Percentiles rank a stretch among this genome's conserved stretches.
Evolutionary conservation across 805 yeast genomes (phyloP).

Genomic region (Candida verbasci): DNA sequence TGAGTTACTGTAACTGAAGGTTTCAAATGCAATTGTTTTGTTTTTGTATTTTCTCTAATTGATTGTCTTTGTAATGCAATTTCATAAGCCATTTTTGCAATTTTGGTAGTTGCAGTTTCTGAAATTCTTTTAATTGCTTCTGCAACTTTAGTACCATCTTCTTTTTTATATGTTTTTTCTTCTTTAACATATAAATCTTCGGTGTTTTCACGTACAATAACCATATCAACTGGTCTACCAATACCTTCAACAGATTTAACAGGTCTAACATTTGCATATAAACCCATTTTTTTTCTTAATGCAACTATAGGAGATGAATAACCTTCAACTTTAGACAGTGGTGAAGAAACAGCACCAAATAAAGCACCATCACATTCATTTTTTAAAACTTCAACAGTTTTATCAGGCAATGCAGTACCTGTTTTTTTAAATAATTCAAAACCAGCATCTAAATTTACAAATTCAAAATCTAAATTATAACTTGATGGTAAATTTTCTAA

Average conservation of each 20-base stretch:
- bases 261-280: slow-evolving; percentile 96
- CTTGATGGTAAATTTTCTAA: slow-evolving; percentile 77
- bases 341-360: slow-evolving; percentile 96
- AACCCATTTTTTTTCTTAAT: slow-evolving; percentile 89
- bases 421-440: slow-evolving; percentile 89
- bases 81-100: slow-evolving; percentile 87
- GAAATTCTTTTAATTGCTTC: slow-evolving; percentile 97
- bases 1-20: slow-evolving; percentile 90
- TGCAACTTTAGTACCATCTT: slow-evolving; percentile 85
- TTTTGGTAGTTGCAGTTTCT: slow-evolving; percentile 78
- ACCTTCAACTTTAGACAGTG: slow-evolving; percentile 89
- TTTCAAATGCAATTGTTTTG: slow-evolving; percentile 29
- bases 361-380: slow-evolving; percentile 92
- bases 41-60: slow-evolving; percentile 56
- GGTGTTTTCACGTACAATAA: slow-evolving; percentile 97
- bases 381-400: slow-evolving; percentile 74
- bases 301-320: slow-evolving; percentile 99
- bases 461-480: slow-evolving; percentile 76
- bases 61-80: slow-evolving; percentile 89
- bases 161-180: slow-evolving; percentile 68
- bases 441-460: slow-evolving; percentile 88
- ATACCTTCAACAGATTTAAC: slow-evolving; percentile 87
- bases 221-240: slow-evolving; percentile 92
- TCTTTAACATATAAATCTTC: slow-evolving; percentile 96
- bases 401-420: slow-evolving; percentile 95